These are phyloP conservation scores for Populus hybrid DNA, from an alignment of 441 rosid genomes.

Conservation along the genomic window DNA sequence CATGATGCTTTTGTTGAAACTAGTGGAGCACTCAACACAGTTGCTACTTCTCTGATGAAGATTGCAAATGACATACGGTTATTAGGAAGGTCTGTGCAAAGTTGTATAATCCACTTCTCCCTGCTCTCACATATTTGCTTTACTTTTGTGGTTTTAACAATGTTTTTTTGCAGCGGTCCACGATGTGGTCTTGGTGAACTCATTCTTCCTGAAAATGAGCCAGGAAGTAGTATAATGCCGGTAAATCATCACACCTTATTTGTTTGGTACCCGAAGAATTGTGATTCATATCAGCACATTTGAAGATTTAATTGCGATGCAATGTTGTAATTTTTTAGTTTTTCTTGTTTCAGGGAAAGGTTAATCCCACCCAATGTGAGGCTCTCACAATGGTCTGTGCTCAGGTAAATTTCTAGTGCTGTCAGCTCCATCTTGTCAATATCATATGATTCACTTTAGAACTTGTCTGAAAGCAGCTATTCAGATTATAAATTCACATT, in stretches of 20 bases:
- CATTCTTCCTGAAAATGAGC: slow-evolving; percentile 98
- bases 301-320: background rate
- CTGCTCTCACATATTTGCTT: background rate
- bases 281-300: slow-evolving; percentile 5
- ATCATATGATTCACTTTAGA: slow-evolving; percentile 8
- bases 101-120: background rate
- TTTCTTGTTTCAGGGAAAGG: slow-evolving; percentile 71
- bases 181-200: slow-evolving; percentile 99
- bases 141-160: slow-evolving; percentile 22
- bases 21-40: slow-evolving; percentile 88
- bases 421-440: slow-evolving; percentile 5
- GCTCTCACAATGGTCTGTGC: slow-evolving; percentile 99
- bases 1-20: slow-evolving; percentile 98
- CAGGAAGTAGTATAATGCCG: slow-evolving; percentile 99
- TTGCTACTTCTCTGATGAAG: slow-evolving; percentile 85
- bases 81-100: slow-evolving; percentile 67
- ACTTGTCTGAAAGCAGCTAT: background rate
- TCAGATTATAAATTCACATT: background rate
- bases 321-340: background rate
- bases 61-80: slow-evolving; percentile 90
- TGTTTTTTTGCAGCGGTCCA: slow-evolving; percentile 72
- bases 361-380: slow-evolving; percentile 98
- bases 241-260: slow-evolving; percentile 34
- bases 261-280: background rate
- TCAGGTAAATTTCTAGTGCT: slow-evolving; percentile 52